phyloP scores from a whole-genome alignment of 2,329 filamentous ascomycete species.

The Nannizziopsis arthrosporioides region DNA sequence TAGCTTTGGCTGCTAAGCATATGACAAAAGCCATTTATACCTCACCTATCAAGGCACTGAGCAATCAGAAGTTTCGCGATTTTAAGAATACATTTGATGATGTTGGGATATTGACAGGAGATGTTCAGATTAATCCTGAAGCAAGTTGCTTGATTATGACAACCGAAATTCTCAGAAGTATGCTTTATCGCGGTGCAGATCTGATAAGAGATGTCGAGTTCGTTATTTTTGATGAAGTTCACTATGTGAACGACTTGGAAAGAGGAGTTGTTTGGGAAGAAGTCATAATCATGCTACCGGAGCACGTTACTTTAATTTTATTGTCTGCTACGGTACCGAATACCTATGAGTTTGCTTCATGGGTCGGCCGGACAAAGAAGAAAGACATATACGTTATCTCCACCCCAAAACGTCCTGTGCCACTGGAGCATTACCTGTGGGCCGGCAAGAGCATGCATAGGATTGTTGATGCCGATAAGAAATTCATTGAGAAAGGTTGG shows the following conservation, averaged over 20 bases:
- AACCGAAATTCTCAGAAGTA: conserved; percentile 92
- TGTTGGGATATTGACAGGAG: conserved; percentile 90
- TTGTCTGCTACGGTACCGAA: conserved; percentile 95
- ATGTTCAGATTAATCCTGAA: conserved; percentile 95
- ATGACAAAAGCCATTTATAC: conserved; percentile 99
- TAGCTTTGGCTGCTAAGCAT: conserved; percentile 88
- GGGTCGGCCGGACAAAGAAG: conserved; percentile 95
- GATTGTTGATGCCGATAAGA: conserved; percentile 87
- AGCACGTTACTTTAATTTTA: conserved; percentile 89
- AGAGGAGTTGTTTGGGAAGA: conserved; percentile 98
- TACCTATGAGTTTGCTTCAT: conserved; percentile 93
- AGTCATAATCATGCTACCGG: conserved; percentile 98
- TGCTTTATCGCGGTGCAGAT: conserved; percentile 94
- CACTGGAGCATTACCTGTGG: conserved; percentile 93
- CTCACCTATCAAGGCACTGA: conserved; percentile 93
- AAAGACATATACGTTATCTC: conserved; percentile 99
- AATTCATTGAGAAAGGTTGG: conserved; percentile 85
- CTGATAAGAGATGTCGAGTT: conserved; percentile 95
- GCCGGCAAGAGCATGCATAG: conserved; percentile 84
- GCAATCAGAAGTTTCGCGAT: conserved; percentile 97
- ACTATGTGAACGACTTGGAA: conserved; percentile 95
- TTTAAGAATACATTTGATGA: conserved; percentile 86
- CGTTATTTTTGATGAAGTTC: conserved; percentile 97
- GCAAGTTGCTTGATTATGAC: conserved; percentile 99
- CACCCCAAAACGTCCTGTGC: conserved; percentile 86